A percentile compares a stretch with the other conserved stretches of the same genome.
Conservation (phyloP, 257 asterid species). For the Oldenlandia corymbosa region DNA sequence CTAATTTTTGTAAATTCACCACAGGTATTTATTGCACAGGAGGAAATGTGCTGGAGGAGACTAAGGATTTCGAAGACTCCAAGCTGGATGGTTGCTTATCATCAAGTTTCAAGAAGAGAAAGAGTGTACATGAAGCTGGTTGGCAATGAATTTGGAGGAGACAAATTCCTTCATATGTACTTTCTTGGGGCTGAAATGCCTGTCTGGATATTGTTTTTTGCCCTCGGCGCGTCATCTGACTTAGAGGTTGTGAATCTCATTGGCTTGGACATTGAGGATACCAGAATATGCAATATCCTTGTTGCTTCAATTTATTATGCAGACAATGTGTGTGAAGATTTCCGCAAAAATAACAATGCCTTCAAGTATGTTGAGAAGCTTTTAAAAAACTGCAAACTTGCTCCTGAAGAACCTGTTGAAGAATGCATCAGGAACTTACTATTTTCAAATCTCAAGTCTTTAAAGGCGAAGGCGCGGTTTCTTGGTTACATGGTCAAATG, state of each 20-base stretch:
- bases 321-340: constrained; percentile 48
- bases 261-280: constrained; percentile 41
- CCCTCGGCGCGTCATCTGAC: constrained; percentile 71
- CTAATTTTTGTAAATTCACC: constrained; percentile 10
- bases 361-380: constrained; percentile 31
- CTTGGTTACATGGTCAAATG: constrained; percentile 84
- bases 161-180: constrained; percentile 52
- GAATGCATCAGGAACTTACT: constrained; percentile 50
- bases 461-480: constrained; percentile 62
- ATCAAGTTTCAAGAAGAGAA: constrained; percentile 41
- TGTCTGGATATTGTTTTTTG: constrained; percentile 73
- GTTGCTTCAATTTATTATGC: constrained; percentile 67
- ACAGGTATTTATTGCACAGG: constrained; percentile 95
- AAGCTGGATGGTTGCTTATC: constrained; percentile 61
- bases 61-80: constrained; percentile 65
- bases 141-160: constrained; percentile 55
- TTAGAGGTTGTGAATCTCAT: constrained; percentile 55
- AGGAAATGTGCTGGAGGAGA: constrained; percentile 67
- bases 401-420: constrained; percentile 71
- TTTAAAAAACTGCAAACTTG: constrained; percentile 47
- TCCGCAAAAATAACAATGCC: constrained; percentile 51
- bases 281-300: constrained; percentile 47
- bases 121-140: constrained; percentile 61
- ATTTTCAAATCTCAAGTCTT: constrained; percentile 53
- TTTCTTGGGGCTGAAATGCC: constrained; percentile 63